phyloP scores from a whole-genome alignment of 163 green algal genomes.

The Prototheca cutis region DNA sequence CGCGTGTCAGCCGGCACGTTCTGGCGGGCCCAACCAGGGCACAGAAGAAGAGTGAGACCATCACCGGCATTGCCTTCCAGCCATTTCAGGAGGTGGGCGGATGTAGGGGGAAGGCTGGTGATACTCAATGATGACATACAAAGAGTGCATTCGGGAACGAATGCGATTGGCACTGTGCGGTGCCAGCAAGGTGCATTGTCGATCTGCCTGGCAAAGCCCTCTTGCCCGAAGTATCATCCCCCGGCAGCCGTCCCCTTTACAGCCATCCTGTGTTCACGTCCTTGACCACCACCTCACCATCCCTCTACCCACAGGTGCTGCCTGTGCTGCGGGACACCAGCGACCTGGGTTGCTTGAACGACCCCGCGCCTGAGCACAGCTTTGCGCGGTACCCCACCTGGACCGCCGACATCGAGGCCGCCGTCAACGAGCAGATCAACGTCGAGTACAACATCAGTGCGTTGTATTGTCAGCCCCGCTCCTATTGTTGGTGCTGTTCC shows the following conservation, averaged over 20 bases:
- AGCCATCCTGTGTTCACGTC: too few relatives aligned
- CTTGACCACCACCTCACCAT: too few relatives aligned
- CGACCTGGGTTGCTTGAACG: neutral
- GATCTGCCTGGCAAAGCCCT: too few relatives aligned
- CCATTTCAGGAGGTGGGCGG: constrained; percentile 23
- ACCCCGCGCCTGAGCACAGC: neutral
- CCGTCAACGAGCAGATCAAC: constrained; percentile 73
- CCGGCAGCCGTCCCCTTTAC: too few relatives aligned
- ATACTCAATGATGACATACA: neutral
- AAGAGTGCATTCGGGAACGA: neutral
- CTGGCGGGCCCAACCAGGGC: too few relatives aligned
- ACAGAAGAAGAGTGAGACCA: constrained; percentile 8
- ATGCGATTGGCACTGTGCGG: neutral
- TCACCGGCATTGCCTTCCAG: constrained; percentile 26
- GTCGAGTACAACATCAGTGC: constrained; percentile 63
- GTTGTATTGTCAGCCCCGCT: too few relatives aligned
- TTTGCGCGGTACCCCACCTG: constrained; percentile 13
- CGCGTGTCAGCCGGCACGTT: too few relatives aligned
- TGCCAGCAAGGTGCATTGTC: too few relatives aligned
- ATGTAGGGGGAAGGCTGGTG: neutral
- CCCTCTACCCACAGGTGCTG: constrained; percentile 14
- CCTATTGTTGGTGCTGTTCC: too few relatives aligned
- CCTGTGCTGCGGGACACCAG: constrained; percentile 12
- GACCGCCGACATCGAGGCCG: constrained; percentile 28
- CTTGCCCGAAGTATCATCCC: too few relatives aligned